Percentiles rank a stretch among this genome's conserved stretches.
Evolutionary conservation across 768 basidiomycete genomes (phyloP).

Genomic region (Tylopilus balloui): DNA sequence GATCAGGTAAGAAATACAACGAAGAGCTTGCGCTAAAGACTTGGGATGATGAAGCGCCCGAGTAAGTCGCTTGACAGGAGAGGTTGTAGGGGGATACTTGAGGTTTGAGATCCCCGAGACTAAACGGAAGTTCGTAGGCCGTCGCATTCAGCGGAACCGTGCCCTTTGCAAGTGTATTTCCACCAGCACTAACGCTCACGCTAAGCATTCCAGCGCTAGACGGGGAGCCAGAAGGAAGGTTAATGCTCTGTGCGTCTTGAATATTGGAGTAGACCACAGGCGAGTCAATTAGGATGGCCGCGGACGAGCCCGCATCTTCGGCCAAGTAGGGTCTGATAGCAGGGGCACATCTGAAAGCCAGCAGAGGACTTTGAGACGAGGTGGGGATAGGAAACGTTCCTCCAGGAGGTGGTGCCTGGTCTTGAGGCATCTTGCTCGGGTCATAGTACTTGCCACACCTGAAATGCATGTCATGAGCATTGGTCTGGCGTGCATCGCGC

Average conservation of each 20-base stretch:
- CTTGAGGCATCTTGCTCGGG: constrained; percentile 33
- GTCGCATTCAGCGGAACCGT: constrained; percentile 48
- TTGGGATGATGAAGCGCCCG: constrained; percentile 34
- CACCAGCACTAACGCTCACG: constrained; percentile 43
- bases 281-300: constrained; percentile 50
- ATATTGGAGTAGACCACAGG: constrained; percentile 45
- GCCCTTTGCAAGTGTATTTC: constrained; percentile 42
- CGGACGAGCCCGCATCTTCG: constrained; percentile 42
- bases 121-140: constrained; percentile 45
- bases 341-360: constrained; percentile 55
- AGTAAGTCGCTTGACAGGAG: constrained; percentile 28
- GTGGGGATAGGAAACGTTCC: constrained; percentile 43
- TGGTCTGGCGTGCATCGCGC: neutral
- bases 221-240: constrained; percentile 26
- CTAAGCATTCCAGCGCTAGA: constrained; percentile 29
- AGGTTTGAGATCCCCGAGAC: constrained; percentile 42
- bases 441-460: constrained; percentile 54
- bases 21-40: constrained; percentile 40
- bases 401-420: constrained; percentile 41
- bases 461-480: neutral
- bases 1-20: constrained; percentile 48
- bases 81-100: constrained; percentile 29
- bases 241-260: constrained; percentile 41
- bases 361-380: constrained; percentile 37
- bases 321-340: constrained; percentile 56